phyloP scores from a whole-genome alignment of 305 asterid genomes.

The Solanum hybrid region DNA sequence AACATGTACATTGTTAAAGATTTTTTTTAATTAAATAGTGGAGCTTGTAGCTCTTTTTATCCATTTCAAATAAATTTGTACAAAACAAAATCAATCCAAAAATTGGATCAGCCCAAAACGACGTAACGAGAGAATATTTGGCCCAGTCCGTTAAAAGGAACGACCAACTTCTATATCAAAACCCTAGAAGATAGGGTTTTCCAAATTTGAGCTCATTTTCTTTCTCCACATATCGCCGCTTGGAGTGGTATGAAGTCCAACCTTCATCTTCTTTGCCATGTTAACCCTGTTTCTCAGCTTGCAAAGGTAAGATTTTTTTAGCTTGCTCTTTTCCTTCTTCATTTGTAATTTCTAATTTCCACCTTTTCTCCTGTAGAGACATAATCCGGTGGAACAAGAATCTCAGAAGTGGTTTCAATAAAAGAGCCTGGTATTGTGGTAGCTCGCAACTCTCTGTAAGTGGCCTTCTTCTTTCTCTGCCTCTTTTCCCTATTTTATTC shows the following conservation, averaged over 20 bases:
- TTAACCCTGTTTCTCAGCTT: neutral
- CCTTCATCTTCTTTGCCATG: neutral
- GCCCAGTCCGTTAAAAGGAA: neutral
- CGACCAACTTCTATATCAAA: neutral
- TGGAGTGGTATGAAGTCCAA: neutral
- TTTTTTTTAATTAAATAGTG: neutral
- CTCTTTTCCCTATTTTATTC: neutral
- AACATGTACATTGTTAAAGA: neutral
- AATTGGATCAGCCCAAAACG: neutral
- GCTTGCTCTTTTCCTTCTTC: neutral
- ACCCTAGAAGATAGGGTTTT: neutral
- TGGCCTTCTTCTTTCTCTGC: neutral
- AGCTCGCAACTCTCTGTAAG: neutral
- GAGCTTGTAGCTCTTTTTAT: neutral
- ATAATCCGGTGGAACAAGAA: neutral
- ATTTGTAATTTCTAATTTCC: neutral
- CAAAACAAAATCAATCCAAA: neutral
- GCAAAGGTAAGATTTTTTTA: neutral
- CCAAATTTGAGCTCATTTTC: neutral
- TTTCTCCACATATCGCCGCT: neutral
- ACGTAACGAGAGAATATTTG: neutral
- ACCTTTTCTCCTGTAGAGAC: neutral
- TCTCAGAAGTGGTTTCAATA: neutral
- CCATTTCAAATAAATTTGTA: neutral
- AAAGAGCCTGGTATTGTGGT: neutral